Evolutionary conservation across 495 filamentous ascomycete species (phyloP).

Genomic region (Pseudoneurospora amorphoporcata): DNA sequence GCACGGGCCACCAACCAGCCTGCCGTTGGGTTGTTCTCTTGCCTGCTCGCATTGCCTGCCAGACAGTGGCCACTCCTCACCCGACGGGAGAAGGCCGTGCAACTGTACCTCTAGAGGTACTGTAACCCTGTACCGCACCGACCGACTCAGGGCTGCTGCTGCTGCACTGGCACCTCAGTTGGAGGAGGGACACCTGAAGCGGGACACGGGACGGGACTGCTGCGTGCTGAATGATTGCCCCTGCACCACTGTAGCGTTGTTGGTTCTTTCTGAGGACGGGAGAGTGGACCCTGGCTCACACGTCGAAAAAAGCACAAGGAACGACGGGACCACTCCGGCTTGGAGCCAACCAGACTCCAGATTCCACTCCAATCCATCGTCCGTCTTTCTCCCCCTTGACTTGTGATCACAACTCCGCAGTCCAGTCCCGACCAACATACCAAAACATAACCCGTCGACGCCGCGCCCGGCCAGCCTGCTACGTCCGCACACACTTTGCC

Average conservation of each 20-base stretch:
- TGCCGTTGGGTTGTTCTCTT: neutral
- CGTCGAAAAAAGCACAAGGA: conserved; percentile 23
- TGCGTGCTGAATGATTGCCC: neutral
- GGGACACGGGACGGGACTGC: neutral
- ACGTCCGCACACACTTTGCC: neutral
- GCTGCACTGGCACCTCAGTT: neutral
- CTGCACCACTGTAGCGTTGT: neutral
- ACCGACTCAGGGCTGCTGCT: neutral
- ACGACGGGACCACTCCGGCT: conserved; percentile 1
- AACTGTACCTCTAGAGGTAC: neutral
- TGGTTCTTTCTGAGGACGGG: neutral
- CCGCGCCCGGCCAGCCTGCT: neutral
- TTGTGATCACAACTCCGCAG: neutral
- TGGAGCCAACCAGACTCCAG: neutral
- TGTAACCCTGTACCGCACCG: neutral
- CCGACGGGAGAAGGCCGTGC: neutral
- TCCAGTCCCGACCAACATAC: neutral
- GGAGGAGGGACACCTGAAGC: neutral
- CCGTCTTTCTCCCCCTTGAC: neutral
- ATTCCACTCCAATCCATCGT: neutral
- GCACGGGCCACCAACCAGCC: neutral
- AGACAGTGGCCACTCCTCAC: neutral
- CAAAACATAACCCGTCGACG: neutral
- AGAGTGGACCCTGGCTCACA: conserved; percentile 10
- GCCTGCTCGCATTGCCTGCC: neutral